Evolutionary conservation across 345 rosid genomes (phyloP), one percentile per base, ranked within the genome.

Genomic region (Physaria fendleri): DNA sequence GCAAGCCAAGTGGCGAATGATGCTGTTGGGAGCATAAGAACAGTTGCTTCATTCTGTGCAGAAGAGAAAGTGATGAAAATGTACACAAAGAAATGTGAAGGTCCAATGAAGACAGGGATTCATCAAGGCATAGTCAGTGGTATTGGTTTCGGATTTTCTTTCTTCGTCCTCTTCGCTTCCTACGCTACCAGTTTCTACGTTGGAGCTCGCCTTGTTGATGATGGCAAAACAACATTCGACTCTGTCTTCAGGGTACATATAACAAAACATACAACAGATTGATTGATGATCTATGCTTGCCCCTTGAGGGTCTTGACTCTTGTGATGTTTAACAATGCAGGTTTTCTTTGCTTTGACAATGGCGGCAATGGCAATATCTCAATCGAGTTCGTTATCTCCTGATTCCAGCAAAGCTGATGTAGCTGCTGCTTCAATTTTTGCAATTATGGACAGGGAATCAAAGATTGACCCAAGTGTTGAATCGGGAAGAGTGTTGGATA

Each of bases 11-110:
- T 87, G 40, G 97, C 97, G 7, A 81, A 69, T 32, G 95, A 90
- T 12, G 97, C 97, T 20, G 95, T 90, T 9, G 95, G 94, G 58
- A 87, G 95, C 53, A 90, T 90, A 58, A 77, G 97, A 73, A 90
- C 97, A 6, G 88, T 87, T 21, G 88, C 95, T 45, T 90, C 97
- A 0, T 90, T 83, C 78, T 87, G 97, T 46, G 90, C 95, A 0
- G 97, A 90, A 65, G 95, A 85, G 38, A 90, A 85, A 60, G 84
- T 90, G 72, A 87, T 87, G 89, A 64, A 85, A 4, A 77, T 87
- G 32, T 90, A 90, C 69, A 18, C 70, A 40, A 75, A 62, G 71
- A 90, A 87, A 76, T 90, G 97, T 14, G 95, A 85, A 70, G 94
- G 83, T 39, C 95, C 97, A 16, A 14, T 78, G 77, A 79, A 77